Percentiles rank a stretch among this genome's conserved stretches.
Conservation (phyloP, 805 yeast species). For the Saccharomycopsis selenospora region DNA sequence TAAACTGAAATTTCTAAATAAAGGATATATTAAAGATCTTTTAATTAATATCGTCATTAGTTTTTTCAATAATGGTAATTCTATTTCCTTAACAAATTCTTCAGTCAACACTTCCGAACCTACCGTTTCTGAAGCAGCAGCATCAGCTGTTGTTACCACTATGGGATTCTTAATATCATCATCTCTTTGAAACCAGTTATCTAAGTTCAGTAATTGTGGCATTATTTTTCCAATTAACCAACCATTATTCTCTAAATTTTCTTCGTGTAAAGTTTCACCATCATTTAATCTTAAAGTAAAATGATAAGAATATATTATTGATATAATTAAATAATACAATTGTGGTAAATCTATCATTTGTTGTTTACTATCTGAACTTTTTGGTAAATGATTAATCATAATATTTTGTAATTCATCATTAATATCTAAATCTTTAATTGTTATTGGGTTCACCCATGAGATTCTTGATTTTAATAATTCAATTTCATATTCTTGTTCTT, state of each 20-base stretch:
- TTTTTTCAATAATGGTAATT: slow-evolving; percentile 35
- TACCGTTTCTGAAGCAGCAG: slow-evolving; percentile 28
- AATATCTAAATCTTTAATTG: not conserved
- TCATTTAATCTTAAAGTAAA: slow-evolving; percentile 72
- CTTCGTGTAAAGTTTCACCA: slow-evolving; percentile 44
- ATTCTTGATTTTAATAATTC: slow-evolving; percentile 2
- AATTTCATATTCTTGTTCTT: not conserved
- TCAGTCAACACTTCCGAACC: slow-evolving; percentile 22
- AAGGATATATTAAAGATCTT: slow-evolving; percentile 72
- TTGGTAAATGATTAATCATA: not conserved
- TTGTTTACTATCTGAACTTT: slow-evolving; percentile 47
- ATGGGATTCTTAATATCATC: too few species aligned
- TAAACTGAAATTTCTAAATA: slow-evolving; percentile 64
- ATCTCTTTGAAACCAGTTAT: slow-evolving; percentile 41
- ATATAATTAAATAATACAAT: slow-evolving; percentile 53
- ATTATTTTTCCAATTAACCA: slow-evolving; percentile 88
- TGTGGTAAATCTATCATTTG: slow-evolving; percentile 62
- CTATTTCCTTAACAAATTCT: too few species aligned
- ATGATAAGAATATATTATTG: slow-evolving; percentile 62
- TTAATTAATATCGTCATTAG: slow-evolving; percentile 56
- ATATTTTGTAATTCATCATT: not conserved
- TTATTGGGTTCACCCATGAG: slow-evolving; percentile 17
- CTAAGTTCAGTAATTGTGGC: slow-evolving; percentile 73
- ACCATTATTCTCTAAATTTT: slow-evolving; percentile 72
- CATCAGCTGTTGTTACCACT: too few species aligned